Percentiles rank a stretch among this genome's conserved stretches.
Evolutionary conservation across 116 monocot species (phyloP).

Genomic region (Cymodocea nodosa): DNA sequence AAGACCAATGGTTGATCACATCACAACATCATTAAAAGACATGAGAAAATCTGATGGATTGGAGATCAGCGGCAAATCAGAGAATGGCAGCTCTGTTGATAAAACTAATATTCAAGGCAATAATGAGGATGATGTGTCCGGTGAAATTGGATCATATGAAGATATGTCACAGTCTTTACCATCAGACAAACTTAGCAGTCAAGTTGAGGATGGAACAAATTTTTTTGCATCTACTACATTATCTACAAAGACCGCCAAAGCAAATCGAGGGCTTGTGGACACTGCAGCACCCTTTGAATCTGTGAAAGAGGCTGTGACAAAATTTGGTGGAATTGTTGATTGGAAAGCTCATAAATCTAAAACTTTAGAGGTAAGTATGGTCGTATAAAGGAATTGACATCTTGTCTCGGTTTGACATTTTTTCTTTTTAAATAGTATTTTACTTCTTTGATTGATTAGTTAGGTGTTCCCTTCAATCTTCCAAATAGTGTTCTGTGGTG

Average conservation of each 20-base stretch:
- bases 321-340: slow-evolving; percentile 73
- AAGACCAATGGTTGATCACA: neutral
- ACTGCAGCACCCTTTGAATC: slow-evolving; percentile 78
- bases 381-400: no score
- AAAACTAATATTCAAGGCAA: slow-evolving; percentile 6
- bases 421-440: neutral
- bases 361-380: slow-evolving; percentile 40
- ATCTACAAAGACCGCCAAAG: neutral
- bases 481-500: no score
- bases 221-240: neutral
- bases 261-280: slow-evolving; percentile 55
- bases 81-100: slow-evolving; percentile 6
- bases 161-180: neutral
- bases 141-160: neutral
- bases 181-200: neutral
- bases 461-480: neutral
- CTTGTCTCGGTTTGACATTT: neutral
- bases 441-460: neutral
- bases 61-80: neutral
- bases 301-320: slow-evolving; percentile 63
- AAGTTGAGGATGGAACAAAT: neutral
- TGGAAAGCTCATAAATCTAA: slow-evolving; percentile 75
- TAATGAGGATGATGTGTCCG: neutral
- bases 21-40: neutral
- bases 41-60: neutral